Evolutionary conservation across 768 basidiomycete genomes (phyloP).

Genomic region (Mycena vulgaris): DNA sequence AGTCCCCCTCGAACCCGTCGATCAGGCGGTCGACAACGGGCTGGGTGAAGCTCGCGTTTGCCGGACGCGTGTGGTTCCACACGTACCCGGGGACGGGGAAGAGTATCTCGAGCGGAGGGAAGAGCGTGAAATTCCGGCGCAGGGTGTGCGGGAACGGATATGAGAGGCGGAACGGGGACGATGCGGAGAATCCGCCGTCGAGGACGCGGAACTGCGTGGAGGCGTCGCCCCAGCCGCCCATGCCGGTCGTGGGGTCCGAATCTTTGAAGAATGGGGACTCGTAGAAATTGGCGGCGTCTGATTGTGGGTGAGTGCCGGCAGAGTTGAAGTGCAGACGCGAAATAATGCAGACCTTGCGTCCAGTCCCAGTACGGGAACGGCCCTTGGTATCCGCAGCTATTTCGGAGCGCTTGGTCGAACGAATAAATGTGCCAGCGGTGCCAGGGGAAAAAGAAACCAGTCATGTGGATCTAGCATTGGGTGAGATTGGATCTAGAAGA

Average conservation of each 20-base stretch:
- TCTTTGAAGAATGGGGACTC: conserved; percentile 8
- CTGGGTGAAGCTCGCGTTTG: conserved; percentile 46
- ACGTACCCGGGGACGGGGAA: conserved; percentile 29
- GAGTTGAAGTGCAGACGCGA: background rate
- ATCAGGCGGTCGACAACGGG: conserved; percentile 43
- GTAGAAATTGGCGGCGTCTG: conserved; percentile 4
- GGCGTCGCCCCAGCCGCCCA: conserved; percentile 25
- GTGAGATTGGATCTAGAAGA: conserved; percentile 38
- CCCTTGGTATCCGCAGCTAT: conserved; percentile 40
- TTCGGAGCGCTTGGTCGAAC: conserved; percentile 35
- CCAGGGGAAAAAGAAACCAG: conserved; percentile 44
- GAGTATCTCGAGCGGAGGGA: conserved; percentile 37
- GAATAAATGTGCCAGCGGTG: conserved; percentile 42
- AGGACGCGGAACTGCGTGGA: conserved; percentile 33
- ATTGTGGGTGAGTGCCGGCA: background rate
- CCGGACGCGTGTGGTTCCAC: conserved; percentile 40
- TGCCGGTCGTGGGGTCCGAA: conserved; percentile 8
- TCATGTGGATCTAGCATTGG: no score
- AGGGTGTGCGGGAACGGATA: conserved; percentile 52
- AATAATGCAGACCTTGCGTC: conserved; percentile 33
- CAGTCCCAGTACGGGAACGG: conserved; percentile 45
- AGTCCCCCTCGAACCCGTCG: conserved; percentile 48
- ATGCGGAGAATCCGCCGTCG: conserved; percentile 46
- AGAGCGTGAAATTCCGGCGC: conserved; percentile 51
- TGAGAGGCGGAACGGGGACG: conserved; percentile 38